Conservation (phyloP, 2,329 filamentous ascomycete genomes). For the Penicillium digitatum region DNA sequence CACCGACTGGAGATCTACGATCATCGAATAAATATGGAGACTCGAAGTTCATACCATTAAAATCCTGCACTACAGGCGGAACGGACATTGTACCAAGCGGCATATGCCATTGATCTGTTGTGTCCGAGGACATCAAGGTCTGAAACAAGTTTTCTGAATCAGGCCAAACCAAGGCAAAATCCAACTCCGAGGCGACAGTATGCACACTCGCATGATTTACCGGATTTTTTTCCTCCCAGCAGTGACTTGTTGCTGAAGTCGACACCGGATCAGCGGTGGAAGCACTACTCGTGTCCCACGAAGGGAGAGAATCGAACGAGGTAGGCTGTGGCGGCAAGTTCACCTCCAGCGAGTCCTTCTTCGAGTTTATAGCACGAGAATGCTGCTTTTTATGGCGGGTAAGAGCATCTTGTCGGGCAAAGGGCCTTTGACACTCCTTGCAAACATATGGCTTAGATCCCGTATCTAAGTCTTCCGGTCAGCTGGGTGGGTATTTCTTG, state of each 20-base stretch:
- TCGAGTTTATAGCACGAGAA: conserved; percentile 25
- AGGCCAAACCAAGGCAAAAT: conserved; percentile 45
- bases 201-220: conserved; percentile 20
- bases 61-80: conserved; percentile 30
- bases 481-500: conserved; percentile 12
- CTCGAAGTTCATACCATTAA: conserved; percentile 31
- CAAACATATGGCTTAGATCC: conserved; percentile 43
- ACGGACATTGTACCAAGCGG: conserved; percentile 42
- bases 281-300: conserved; percentile 26
- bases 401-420: conserved; percentile 45
- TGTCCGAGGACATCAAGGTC: conserved; percentile 42
- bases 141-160: conserved; percentile 46
- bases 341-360: conserved; percentile 13
- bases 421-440: conserved; percentile 40
- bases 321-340: conserved; percentile 15
- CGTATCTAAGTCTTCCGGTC: conserved; percentile 33
- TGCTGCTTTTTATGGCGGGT: conserved; percentile 45
- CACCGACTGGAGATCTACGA: conserved; percentile 34
- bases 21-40: conserved; percentile 40
- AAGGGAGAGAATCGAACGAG: conserved; percentile 20
- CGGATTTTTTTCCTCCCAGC: conserved; percentile 25
- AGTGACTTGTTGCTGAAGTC: conserved; percentile 20
- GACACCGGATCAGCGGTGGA: conserved; percentile 17
- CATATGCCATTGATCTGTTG: conserved; percentile 42
- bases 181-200: conserved; percentile 30